A percentile compares a stretch with the other conserved stretches of the same genome.
These are phyloP conservation scores for Kodamaea sagamina DNA, from an alignment of 805 yeast species.

Conservation along the genomic window DNA sequence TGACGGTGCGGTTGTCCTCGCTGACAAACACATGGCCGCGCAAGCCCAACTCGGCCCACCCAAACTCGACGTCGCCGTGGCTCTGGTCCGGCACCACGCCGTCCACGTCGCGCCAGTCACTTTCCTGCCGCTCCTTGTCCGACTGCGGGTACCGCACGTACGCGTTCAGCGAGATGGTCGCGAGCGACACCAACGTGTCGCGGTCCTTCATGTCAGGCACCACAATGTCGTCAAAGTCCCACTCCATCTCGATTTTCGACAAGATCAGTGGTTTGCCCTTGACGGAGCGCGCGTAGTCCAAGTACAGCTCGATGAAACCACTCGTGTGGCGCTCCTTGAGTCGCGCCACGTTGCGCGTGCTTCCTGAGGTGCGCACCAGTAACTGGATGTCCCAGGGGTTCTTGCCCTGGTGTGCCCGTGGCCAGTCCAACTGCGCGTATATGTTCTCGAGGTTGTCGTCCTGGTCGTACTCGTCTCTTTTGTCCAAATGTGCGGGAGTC, in stretches of 20 bases:
- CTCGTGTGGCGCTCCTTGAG: conserved; percentile 49
- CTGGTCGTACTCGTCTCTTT: conserved; percentile 5
- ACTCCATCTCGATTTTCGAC: conserved; percentile 52
- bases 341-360: conserved; percentile 25
- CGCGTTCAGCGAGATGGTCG: conserved; percentile 87
- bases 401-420: conserved; percentile 26
- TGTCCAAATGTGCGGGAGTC: conserved; percentile 1
- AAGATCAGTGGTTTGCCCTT: conserved; percentile 39
- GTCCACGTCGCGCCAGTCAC: conserved; percentile 85
- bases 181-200: conserved; percentile 71
- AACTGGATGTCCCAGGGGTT: conserved; percentile 44
- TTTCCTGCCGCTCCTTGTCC: conserved; percentile 46
- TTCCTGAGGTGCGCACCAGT: conserved; percentile 25
- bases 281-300: conserved; percentile 54
- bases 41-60: conserved; percentile 85
- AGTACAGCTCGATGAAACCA: conserved; percentile 63
- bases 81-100: conserved; percentile 56
- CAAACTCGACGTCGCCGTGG: conserved; percentile 60
- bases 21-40: conserved; percentile 86
- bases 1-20: conserved; percentile 59
- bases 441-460: conserved; percentile 13
- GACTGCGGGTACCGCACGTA: conserved; percentile 74
- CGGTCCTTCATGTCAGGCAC: conserved; percentile 79
- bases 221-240: conserved; percentile 54
- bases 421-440: conserved; percentile 37